Evolutionary conservation across 805 yeast genomes (phyloP), one percentile per base, ranked within the genome.

Genomic region (Pichia exigua): DNA sequence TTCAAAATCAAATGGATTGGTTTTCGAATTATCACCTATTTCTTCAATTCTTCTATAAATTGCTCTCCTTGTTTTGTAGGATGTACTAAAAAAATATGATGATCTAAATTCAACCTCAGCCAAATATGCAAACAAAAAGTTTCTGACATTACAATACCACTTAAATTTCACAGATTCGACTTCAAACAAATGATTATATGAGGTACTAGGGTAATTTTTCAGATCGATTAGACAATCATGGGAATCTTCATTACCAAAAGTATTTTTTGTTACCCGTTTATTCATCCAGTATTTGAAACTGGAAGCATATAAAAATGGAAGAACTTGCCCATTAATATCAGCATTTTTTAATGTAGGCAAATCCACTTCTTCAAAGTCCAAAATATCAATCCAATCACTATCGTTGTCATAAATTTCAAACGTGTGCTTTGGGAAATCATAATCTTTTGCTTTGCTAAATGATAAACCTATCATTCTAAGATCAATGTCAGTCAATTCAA

Each of bases 61-160:
- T 22, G 49, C 41, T 15, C 76, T 69, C 53, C 75, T 57, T 42
- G 62, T 54, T 4, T 44, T 48, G 42, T 51, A 62, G 15, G 54
- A 56, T 11, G 51, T 24, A 35, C 76, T 76, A 47, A 71, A 72
- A 1, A 68, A 57, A 32, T 71, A 66, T 12, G 78, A 77, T 24
- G 71, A 68, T 24, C 79, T 67, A 48, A 74, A 63, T 12, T 72
- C 74, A 32, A 79, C 64, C 45, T 76, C 69, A 51, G 78, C 77
- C 24, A 82, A 62, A 59, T 85, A 87, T 44, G 80, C 76, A 62
- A 78, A 76, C 44, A 88, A 68, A 13, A 78, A 69, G 59, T 89
- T 81, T 51, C 97, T 71, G 11, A 82, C 75, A 3, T 70, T 62
- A 54, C 85, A 82, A 65, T 86, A 84, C 96, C 97, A 90, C 58